Base-by-base conservation (phyloP, 345 rosid species). In the Eucalyptus erythrocorys region DNA sequence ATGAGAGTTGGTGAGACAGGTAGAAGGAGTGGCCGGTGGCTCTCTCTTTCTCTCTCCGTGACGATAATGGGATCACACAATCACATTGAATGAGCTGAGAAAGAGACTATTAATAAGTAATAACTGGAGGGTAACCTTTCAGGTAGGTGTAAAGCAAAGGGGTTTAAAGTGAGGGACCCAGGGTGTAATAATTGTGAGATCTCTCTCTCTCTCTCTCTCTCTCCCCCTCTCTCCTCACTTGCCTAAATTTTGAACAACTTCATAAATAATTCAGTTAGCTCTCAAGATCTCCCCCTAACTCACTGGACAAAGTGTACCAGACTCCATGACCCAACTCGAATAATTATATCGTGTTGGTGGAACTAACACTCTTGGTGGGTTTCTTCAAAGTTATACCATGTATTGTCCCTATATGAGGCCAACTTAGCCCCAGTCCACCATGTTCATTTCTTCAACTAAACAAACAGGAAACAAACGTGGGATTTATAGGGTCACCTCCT, bases 1-100 rank as follows among this genome's bases (percentile, higher is more conserved):
- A 97, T 93, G 96, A 82, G 97, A 94, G 99, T 97, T 97, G 99
- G 99, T 97, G 97, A 94, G 95, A 94, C 91, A 94, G 96, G 95
- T 92, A 95, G 92, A 95, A 9, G 91, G 91, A 92, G 95, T 93
- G 95, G 94, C 95, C 93, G 96, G 96, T 94, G 16, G 13, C 34
- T n/a, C 49, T 42, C 47, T 81, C 47, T 47, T 34, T 91, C 91
- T 91, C 79, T 87, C 79, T 79, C 79, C 76, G 86, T 90, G 87
- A 87, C 89, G 88, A 80, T 89, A 61, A 61, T 61, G 88, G 92
- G 86, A 88, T 90, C 89, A 68, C 64, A 87, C 51, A n/a, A 30
- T 85, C 40, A 49, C 81, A 76, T 87, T 87, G n/a, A 87, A 71
- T n/a, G 30, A 45, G 81, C 71, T 57, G 48, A 50, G 80, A 68